A percentile compares a stretch with the other conserved stretches of the same genome.
Conservation (phyloP, 208 protist species). For the Trichomonas gallinae region DNA sequence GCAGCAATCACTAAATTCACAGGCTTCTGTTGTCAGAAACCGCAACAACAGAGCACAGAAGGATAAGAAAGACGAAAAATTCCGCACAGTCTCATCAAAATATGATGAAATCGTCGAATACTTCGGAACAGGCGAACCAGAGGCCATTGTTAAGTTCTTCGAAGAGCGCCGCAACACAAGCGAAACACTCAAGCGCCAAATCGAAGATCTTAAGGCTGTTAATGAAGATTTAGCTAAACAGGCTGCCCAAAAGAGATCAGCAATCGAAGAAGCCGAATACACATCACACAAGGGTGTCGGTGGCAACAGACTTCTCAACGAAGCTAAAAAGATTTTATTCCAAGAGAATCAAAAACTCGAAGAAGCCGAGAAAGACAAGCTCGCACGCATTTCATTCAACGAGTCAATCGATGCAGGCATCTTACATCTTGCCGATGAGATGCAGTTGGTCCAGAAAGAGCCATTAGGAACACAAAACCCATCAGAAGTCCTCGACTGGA, state of each 20-base stretch:
- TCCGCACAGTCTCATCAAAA: not conserved
- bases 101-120: not conserved
- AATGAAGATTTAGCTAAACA: not conserved
- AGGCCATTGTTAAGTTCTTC: not conserved
- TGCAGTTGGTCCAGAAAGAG: not conserved
- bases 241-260: not conserved
- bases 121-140: constrained; percentile 1
- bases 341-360: not conserved
- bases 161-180: not conserved
- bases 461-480: not conserved
- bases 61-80: not conserved
- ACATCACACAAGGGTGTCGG: not conserved
- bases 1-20: not conserved
- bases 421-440: not conserved
- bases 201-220: not conserved
- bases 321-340: not conserved
- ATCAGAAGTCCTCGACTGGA: not conserved
- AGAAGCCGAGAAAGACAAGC: not conserved
- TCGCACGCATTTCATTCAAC: not conserved
- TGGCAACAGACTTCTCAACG: not conserved
- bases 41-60: not conserved
- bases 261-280: not conserved
- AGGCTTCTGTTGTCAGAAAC: not conserved
- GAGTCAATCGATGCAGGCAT: not conserved
- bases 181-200: not conserved